Evolutionary conservation across 345 rosid species (phyloP).

Genomic region (Brassica cretica): DNA sequence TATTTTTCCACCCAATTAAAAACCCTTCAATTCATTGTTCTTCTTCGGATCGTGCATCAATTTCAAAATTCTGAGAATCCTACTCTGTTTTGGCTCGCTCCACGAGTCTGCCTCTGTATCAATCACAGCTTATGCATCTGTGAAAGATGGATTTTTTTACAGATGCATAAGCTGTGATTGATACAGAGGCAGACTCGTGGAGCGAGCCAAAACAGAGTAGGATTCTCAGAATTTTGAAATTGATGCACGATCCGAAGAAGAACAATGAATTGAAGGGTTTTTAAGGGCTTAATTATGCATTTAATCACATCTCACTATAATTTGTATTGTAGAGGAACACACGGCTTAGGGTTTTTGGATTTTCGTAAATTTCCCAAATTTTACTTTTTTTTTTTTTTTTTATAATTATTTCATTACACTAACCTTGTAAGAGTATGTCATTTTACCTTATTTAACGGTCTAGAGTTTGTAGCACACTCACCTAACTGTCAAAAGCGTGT

Average conservation of each 20-base stretch:
- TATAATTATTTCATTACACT: too few species aligned
- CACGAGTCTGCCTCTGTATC: background rate
- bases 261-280: background rate
- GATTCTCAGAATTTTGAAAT: background rate
- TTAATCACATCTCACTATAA: background rate
- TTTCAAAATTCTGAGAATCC: background rate
- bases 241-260: background rate
- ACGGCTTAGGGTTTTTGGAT: background rate
- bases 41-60: background rate
- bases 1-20: background rate
- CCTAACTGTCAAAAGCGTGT: background rate
- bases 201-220: background rate
- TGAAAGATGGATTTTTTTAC: too few species aligned
- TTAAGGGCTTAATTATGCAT: background rate
- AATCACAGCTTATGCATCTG: too few species aligned
- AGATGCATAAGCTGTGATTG: too few species aligned
- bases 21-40: background rate
- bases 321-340: background rate
- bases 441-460: background rate
- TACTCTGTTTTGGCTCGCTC: background rate
- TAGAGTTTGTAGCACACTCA: background rate
- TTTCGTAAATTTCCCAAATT: background rate
- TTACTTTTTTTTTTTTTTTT: background rate
- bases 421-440: too few species aligned
- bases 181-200: background rate